Percentiles rank a stretch among this genome's conserved stretches.
These are phyloP conservation scores for Trichoderma breve DNA, from an alignment of 2,329 filamentous ascomycete genomes.

Conservation along the genomic window DNA sequence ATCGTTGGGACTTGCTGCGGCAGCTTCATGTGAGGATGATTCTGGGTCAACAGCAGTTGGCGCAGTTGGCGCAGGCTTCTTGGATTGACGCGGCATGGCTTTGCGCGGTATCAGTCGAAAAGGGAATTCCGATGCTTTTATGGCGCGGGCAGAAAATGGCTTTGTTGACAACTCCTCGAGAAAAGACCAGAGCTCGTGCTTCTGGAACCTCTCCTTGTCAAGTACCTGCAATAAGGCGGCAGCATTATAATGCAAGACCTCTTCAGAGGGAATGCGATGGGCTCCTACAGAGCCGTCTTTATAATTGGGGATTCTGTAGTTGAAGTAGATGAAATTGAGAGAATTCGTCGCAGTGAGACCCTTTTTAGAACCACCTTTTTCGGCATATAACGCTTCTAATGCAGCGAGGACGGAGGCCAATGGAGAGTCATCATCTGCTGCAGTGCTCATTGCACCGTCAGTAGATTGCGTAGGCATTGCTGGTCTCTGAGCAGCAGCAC, in stretches of 20 bases:
- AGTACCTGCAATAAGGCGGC: constrained; percentile 39
- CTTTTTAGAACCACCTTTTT: constrained; percentile 20
- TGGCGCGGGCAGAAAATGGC: constrained; percentile 30
- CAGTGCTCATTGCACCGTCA: background rate
- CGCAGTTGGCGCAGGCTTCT: background rate
- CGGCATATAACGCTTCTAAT: constrained; percentile 26
- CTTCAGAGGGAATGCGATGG: constrained; percentile 42
- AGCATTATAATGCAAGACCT: constrained; percentile 47
- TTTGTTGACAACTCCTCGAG: constrained; percentile 32
- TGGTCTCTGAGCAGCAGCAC: background rate
- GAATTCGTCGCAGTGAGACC: constrained; percentile 26
- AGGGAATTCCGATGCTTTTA: constrained; percentile 33
- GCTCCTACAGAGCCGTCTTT: constrained; percentile 28
- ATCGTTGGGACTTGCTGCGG: constrained; percentile 27
- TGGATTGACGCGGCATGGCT: constrained; percentile 15
- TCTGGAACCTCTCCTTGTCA: constrained; percentile 34
- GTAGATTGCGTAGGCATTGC: background rate
- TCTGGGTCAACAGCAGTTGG: background rate
- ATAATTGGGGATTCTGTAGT: constrained; percentile 33
- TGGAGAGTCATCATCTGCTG: constrained; percentile 23
- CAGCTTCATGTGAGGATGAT: constrained; percentile 20
- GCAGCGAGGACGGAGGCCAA: constrained; percentile 32
- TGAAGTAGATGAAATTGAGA: constrained; percentile 34
- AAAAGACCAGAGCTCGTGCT: constrained; percentile 35
- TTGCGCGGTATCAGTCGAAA: constrained; percentile 28